phyloP scores from a whole-genome alignment of 768 basidiomycete species.

The Phaeotremella skinneri region DNA sequence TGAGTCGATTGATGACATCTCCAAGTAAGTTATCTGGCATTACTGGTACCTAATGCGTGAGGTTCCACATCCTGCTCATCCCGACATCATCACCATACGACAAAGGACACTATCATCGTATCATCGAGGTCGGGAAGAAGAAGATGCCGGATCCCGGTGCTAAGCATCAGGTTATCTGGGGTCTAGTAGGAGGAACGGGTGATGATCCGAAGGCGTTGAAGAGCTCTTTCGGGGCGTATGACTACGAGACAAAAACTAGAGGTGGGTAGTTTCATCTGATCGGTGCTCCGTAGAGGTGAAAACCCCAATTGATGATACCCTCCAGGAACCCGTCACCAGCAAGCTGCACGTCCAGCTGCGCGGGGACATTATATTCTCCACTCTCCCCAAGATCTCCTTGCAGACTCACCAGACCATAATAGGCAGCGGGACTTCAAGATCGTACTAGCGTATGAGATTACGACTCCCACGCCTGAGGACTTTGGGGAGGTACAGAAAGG shows the following conservation, averaged over 20 bases:
- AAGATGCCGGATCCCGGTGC: slow-evolving; percentile 46
- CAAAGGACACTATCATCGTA: slow-evolving; percentile 42
- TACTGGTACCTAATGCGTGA: slow-evolving; percentile 11
- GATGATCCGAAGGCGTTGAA: slow-evolving; percentile 30
- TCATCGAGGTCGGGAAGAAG: slow-evolving; percentile 49
- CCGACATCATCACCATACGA: slow-evolving; percentile 34
- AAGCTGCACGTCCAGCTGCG: slow-evolving; percentile 43
- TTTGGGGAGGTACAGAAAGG: slow-evolving; percentile 44
- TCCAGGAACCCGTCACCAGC: slow-evolving; percentile 40
- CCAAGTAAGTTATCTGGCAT: slow-evolving; percentile 33
- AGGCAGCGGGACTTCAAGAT: slow-evolving; percentile 42
- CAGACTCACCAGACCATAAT: slow-evolving; percentile 37
- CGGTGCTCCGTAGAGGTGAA: neutral
- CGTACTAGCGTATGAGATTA: slow-evolving; percentile 42
- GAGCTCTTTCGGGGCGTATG: slow-evolving; percentile 37
- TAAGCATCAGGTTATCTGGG: slow-evolving; percentile 47
- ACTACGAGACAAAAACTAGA: slow-evolving; percentile 44
- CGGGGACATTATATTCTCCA: slow-evolving; percentile 48
- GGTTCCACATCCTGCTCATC: slow-evolving; percentile 47
- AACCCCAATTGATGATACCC: too few relatives aligned
- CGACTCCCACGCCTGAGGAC: slow-evolving; percentile 38
- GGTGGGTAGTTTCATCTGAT: slow-evolving; percentile 23
- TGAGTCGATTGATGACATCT: slow-evolving; percentile 40
- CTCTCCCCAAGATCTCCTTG: slow-evolving; percentile 41
- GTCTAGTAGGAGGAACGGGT: slow-evolving; percentile 29